A percentile compares a stretch with the other conserved stretches of the same genome.
These are phyloP conservation scores for Podospora sp. DNA, from an alignment of 495 filamentous ascomycete species.

Conservation along the genomic window DNA sequence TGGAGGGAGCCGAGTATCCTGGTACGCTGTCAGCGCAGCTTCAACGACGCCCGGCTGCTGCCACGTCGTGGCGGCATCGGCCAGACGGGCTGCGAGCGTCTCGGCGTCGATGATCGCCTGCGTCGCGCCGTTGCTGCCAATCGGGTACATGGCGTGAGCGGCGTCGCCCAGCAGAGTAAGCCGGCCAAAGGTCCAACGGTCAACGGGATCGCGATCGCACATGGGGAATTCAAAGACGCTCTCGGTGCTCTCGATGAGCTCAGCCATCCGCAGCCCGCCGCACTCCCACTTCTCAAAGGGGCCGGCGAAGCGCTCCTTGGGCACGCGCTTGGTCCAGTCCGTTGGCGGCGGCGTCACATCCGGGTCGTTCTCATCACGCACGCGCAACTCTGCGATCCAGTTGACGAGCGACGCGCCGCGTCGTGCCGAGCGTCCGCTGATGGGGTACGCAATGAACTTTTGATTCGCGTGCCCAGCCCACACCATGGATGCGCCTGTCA, in stretches of 20 bases:
- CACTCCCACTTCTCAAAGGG: conserved; percentile 20
- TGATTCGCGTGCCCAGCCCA: conserved; percentile 40
- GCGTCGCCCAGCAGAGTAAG: conserved; percentile 23
- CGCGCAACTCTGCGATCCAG: conserved; percentile 37
- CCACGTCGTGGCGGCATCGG: conserved; percentile 9
- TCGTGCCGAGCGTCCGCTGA: conserved; percentile 27
- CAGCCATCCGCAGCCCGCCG: conserved; percentile 21
- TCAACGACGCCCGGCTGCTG: conserved; percentile 13
- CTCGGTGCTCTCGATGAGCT: conserved; percentile 23
- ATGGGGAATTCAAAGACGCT: conserved; percentile 27
- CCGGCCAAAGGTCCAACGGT: conserved; percentile 21
- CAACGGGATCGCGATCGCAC: conserved; percentile 24
- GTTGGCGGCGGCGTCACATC: conserved; percentile 35
- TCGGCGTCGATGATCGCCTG: conserved; percentile 28
- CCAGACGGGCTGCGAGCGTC: conserved; percentile 5
- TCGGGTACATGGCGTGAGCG: conserved; percentile 26
- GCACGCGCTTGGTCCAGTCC: conserved; percentile 27
- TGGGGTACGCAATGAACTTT: conserved; percentile 41
- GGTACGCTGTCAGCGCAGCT: conserved; percentile 16
- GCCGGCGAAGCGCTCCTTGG: conserved; percentile 22
- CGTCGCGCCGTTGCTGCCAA: conserved; percentile 23
- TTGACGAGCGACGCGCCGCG: conserved; percentile 35
- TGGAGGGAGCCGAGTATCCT: conserved; percentile 18
- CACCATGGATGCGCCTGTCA: conserved; percentile 34
- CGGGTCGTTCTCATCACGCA: conserved; percentile 34